These are phyloP conservation scores for Vanrija pseudolonga DNA, from an alignment of 1,284 basidiomycete species.

Conservation along the genomic window DNA sequence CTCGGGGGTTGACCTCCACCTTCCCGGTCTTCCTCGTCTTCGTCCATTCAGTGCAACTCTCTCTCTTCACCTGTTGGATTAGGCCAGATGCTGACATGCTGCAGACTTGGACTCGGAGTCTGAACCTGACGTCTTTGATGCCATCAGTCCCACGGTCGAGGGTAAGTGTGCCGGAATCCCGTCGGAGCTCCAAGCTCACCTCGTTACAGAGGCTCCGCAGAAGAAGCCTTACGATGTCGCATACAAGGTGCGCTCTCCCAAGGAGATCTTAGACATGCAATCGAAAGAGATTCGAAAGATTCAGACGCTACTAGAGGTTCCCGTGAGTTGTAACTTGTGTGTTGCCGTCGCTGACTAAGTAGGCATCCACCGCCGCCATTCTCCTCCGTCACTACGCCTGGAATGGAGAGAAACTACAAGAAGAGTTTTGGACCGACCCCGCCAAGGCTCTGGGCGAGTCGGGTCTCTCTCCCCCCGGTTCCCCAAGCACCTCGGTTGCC, in stretches of 20 bases:
- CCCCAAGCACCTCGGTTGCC: slow-evolving; percentile 36
- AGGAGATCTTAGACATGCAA: slow-evolving; percentile 75
- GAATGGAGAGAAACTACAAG: slow-evolving; percentile 95
- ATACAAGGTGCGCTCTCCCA: slow-evolving; percentile 63
- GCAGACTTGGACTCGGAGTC: slow-evolving; percentile 28
- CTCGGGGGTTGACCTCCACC: neutral
- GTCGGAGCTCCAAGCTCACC: neutral
- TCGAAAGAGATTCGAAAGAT: slow-evolving; percentile 74
- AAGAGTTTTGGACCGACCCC: slow-evolving; percentile 89
- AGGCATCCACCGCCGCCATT: slow-evolving; percentile 63
- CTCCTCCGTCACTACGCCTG: slow-evolving; percentile 82
- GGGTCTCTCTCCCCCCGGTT: slow-evolving; percentile 55
- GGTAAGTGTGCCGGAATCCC: slow-evolving; percentile 26
- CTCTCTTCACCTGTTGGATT: neutral
- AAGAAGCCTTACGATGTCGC: slow-evolving; percentile 49
- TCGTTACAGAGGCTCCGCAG: slow-evolving; percentile 26
- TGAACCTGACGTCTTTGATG: slow-evolving; percentile 44
- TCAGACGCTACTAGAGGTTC: slow-evolving; percentile 75
- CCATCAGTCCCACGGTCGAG: slow-evolving; percentile 39
- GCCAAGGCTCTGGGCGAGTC: slow-evolving; percentile 66
- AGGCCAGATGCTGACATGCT: neutral
- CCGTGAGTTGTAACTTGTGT: slow-evolving; percentile 57
- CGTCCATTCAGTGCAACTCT: no score
- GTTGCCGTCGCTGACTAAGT: slow-evolving; percentile 8
- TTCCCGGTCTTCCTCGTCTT: no score